Percentiles rank a stretch among this genome's conserved stretches.
These are phyloP conservation scores for Xerocomellus dryophilus DNA, from an alignment of 768 basidiomycete species.

Conservation along the genomic window DNA sequence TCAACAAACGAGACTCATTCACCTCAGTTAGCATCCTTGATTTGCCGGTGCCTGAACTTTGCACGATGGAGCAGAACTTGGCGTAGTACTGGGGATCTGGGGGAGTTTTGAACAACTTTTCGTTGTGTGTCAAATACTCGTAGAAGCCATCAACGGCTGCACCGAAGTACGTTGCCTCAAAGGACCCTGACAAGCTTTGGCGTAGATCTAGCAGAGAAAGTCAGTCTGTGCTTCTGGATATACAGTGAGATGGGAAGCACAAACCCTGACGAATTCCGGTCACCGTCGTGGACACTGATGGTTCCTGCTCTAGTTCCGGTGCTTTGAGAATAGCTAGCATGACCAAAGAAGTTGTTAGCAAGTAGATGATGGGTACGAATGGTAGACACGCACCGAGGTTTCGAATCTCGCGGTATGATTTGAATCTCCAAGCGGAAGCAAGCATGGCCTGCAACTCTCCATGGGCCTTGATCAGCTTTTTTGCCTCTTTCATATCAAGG, in stretches of 20 bases:
- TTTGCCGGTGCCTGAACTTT: constrained; percentile 15
- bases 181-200: neutral
- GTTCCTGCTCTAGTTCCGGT: neutral
- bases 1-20: neutral
- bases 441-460: neutral
- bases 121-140: constrained; percentile 16
- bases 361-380: neutral
- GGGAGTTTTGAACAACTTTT: neutral
- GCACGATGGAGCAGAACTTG: constrained; percentile 2
- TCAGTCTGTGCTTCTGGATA: neutral
- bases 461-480: neutral
- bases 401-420: constrained; percentile 5
- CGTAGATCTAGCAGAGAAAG: neutral
- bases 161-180: neutral
- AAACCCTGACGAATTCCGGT: neutral
- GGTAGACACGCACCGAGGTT: neutral
- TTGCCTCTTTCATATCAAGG: neutral
- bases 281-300: too few species aligned
- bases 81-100: neutral
- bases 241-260: neutral
- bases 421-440: neutral
- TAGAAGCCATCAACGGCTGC: constrained; percentile 16
- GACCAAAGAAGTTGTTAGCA: neutral
- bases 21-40: constrained; percentile 15
- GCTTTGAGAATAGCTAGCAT: neutral